Conservation (phyloP, 495 filamentous ascomycete species). For the Recurvomyces mirabilis region DNA sequence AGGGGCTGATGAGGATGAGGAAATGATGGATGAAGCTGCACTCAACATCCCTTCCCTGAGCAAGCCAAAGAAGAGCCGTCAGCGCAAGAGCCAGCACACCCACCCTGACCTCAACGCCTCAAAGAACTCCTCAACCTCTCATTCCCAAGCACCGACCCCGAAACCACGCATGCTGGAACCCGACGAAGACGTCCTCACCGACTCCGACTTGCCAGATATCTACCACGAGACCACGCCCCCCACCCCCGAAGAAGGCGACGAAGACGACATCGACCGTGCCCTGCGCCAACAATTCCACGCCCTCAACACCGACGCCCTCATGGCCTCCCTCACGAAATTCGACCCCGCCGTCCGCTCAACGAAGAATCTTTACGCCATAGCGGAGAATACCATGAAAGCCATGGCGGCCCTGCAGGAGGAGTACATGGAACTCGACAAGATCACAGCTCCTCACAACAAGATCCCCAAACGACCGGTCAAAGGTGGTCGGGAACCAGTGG, state of each 20-base stretch:
- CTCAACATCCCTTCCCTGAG: too few relatives aligned
- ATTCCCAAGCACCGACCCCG: slow-evolving; percentile 10
- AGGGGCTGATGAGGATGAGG: not conserved
- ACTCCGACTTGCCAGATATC: slow-evolving; percentile 6
- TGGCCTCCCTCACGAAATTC: slow-evolving; percentile 24
- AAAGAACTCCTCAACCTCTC: slow-evolving; percentile 2
- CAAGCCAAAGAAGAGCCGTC: not conserved
- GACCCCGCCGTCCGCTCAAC: slow-evolving; percentile 26
- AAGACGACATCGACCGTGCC: not conserved
- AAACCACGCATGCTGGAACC: slow-evolving; percentile 17
- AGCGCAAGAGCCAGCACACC: not conserved
- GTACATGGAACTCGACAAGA: slow-evolving; percentile 47
- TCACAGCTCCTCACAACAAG: slow-evolving; percentile 33
- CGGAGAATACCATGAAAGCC: slow-evolving; percentile 41
- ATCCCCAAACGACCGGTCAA: slow-evolving; percentile 32
- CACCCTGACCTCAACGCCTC: not conserved
- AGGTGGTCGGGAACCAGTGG: slow-evolving; percentile 27
- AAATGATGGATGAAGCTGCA: not conserved
- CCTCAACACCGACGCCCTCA: slow-evolving; percentile 23
- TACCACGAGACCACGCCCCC: not conserved
- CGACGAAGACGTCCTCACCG: slow-evolving; percentile 11
- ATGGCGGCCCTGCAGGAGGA: slow-evolving; percentile 54
- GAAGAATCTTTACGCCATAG: slow-evolving; percentile 43
- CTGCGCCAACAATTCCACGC: slow-evolving; percentile 18
- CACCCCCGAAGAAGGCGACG: too few relatives aligned